Base-by-base conservation (phyloP, 2,329 filamentous ascomycete species). In the Claviceps sp. region DNA sequence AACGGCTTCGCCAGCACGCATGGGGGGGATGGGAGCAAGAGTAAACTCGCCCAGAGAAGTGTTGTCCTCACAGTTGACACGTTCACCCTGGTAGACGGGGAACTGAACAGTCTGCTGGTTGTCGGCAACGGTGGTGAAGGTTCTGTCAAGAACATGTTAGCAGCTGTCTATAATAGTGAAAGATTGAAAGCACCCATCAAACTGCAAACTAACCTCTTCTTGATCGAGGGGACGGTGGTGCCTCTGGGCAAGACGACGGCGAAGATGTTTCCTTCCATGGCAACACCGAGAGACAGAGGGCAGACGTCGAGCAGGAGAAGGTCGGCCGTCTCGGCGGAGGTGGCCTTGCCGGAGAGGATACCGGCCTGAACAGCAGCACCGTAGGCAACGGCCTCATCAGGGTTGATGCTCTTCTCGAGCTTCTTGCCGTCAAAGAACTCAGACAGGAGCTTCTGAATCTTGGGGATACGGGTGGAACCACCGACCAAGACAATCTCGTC, bases 341-440 rank as follows among this genome's bases (percentile, higher is more conserved):
- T 93, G 63, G 93, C 93, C 84, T 96, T 95, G 70, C 93, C 93
- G 55, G 91, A 96, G 60, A 98, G 85, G 70, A 98, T 96, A 83
- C 90, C 93, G 61, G 93, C 93, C 78, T 98, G 93, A 57, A 98
- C 91, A 63, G 93, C 93, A 60, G 93, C 93, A 84, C 93, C 93
- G 75, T 96, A 96, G 64, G 93, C 93, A 66, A 98, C 93, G 63
- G 93, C 93, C 81, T 98, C 93, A 69, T 98, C 93, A 65, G 93
- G 93, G 83, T 98, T 98, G 79, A 97, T 97, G 79, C 87, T 93
- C 81, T 96, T 97, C 83, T 97, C 91, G 61, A 96, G 88, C 86
- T 98, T 96, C 88, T 98, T 98, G 75, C 90, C 90, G 71, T 94
- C 87, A 78, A 98, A 98, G 82, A 90, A 96, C 75, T 98, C 93